phyloP scores from a whole-genome alignment of 768 basidiomycete species.

The Termitomyces sp. region DNA sequence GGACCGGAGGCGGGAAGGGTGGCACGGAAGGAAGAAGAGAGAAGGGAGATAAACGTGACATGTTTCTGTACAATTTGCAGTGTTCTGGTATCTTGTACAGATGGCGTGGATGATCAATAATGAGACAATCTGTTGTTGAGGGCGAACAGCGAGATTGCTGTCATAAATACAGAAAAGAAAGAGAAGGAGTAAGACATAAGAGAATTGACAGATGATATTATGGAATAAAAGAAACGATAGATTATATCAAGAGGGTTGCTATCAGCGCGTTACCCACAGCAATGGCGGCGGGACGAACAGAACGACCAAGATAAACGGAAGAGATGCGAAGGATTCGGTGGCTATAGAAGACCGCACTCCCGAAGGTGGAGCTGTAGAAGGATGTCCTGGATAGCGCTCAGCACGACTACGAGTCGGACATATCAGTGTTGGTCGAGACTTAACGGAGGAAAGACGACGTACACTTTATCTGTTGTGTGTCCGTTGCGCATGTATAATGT shows the following conservation, averaged over 20 bases:
- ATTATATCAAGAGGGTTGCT: background rate
- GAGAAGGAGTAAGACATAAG: background rate
- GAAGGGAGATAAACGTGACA: no score
- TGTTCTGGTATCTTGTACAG: background rate
- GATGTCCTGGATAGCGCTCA: slow-evolving; percentile 87
- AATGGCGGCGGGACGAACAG: background rate
- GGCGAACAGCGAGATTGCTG: background rate
- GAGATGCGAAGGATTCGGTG: background rate
- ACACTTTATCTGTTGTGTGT: slow-evolving; percentile 93
- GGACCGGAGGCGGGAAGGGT: background rate
- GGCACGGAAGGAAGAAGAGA: background rate
- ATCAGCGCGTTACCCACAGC: background rate
- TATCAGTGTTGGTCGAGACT: background rate
- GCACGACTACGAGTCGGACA: slow-evolving; percentile 43
- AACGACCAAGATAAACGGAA: background rate
- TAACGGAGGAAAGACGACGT: slow-evolving; percentile 15
- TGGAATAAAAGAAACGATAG: background rate
- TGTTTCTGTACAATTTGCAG: background rate
- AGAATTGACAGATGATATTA: background rate
- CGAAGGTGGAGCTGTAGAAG: slow-evolving; percentile 80
- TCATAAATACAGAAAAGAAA: background rate
- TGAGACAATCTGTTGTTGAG: background rate
- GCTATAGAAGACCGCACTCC: slow-evolving; percentile 75
- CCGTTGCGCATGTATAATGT: slow-evolving; percentile 91
- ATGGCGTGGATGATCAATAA: background rate